Base-by-base conservation (phyloP, 352 stramenopile genomes). In the Thalassiosira hispida region DNA sequence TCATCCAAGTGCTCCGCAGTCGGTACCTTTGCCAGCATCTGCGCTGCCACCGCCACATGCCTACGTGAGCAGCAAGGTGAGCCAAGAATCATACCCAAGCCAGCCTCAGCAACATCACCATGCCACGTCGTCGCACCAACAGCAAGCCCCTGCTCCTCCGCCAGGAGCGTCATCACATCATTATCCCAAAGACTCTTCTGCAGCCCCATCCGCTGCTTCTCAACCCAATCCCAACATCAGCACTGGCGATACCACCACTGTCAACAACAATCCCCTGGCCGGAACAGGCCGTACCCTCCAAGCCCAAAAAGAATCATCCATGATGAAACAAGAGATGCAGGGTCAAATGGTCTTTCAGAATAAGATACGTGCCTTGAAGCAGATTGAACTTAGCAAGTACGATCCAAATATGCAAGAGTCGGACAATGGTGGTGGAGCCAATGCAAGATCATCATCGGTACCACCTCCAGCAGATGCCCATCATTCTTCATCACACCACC, bases 301-400 rank as follows among this genome's bases (percentile, higher is more conserved):
- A 65, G 69, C 69, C 12, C 59, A 78, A 47, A 78, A 92, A 73
- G 81, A 88, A 35, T 89, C 72, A 25, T 88, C 55, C 16, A 77
- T 87, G 22, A 92, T 92, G 87, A 90, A 91, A 62, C 82, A 84
- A 66, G 85, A 92, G 51, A 92, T 92, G 87, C 59, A 87, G 38
- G 83, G 69, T 31, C 85, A 91, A 73, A 90, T 86, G 77, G 77
- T 55, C 5, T 85, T 92, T 56, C 87, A 91, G 47, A 89, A 84
- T 42, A 91, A 92, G 59, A 91, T 92, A 77, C 63, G 87, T 51
- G 77, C 71, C 7, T 65, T 92, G 60, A 92, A 90, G 53, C 78
- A 91, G 67, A 79, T 90, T 42, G 84, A 92, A 67, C 35, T 91
- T 18, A 84, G 78, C 25, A 92, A 92, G 42, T 86, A 84, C 35